Evolutionary conservation across 2,329 filamentous ascomycete species (phyloP).

Genomic region (Thielaviopsis ethacetica): DNA sequence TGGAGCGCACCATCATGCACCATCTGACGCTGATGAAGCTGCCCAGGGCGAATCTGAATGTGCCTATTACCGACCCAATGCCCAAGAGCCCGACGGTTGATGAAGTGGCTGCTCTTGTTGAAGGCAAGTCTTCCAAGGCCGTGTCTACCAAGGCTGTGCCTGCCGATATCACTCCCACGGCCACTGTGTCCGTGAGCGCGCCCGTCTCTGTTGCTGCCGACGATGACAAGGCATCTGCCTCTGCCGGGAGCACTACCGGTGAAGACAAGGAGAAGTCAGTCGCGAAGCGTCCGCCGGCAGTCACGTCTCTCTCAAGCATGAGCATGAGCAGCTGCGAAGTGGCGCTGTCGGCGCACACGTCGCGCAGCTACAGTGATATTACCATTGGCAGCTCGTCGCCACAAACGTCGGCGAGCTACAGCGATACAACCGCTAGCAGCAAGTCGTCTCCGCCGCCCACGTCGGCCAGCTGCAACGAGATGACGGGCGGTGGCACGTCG

Average conservation of each 20-base stretch:
- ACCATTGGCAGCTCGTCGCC: not conserved
- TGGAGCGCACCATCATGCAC: conserved; percentile 7
- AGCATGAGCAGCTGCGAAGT: conserved; percentile 3
- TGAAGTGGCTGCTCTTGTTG: not conserved
- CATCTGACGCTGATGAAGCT: not conserved
- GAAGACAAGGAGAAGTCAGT: not conserved
- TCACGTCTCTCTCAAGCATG: conserved; percentile 2
- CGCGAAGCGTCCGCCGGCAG: not conserved
- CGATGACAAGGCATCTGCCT: no score
- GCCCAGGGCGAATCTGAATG: not conserved
- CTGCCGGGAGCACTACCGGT: not conserved
- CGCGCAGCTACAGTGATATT: not conserved
- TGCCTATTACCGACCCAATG: not conserved
- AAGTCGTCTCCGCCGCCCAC: no score
- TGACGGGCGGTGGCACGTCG: no score
- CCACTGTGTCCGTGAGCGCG: not conserved
- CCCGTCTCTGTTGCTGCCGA: no score
- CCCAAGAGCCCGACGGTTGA: not conserved
- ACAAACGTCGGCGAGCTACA: not conserved
- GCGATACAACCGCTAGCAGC: not conserved
- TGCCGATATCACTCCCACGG: not conserved
- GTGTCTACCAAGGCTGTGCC: not conserved
- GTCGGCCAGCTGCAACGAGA: no score
- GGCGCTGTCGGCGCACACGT: not conserved
- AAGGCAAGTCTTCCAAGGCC: not conserved